Conservation (phyloP, 2,329 filamentous ascomycete genomes). For the Metarhizium album region DNA sequence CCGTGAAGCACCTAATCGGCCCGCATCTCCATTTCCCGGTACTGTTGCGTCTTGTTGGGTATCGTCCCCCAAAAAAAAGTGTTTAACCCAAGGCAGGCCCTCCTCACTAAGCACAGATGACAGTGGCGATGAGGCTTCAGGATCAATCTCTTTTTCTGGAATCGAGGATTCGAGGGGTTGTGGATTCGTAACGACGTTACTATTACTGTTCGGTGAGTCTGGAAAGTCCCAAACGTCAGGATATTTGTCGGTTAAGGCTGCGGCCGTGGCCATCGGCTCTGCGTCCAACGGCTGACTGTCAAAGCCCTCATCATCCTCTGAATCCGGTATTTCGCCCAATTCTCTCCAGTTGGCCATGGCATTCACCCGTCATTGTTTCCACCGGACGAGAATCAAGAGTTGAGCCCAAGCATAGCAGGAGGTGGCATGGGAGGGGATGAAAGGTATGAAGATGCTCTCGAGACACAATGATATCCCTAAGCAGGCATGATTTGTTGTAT, state of each 20-base stretch:
- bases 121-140: conserved; percentile 22
- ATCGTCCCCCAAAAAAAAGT: background rate
- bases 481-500: background rate
- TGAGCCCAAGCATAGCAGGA: background rate
- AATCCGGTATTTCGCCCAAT: conserved; percentile 39
- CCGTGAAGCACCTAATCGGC: background rate
- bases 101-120: conserved; percentile 22
- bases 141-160: conserved; percentile 4
- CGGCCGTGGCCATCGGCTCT: background rate
- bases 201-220: conserved; percentile 18
- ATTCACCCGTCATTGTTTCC: conserved; percentile 17
- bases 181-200: conserved; percentile 8
- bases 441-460: background rate
- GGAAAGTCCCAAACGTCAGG: conserved; percentile 27
- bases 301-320: conserved; percentile 35
- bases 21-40: background rate
- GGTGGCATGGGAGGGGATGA: background rate
- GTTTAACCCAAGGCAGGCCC: conserved; percentile 7
- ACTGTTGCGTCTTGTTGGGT: background rate
- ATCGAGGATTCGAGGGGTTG: background rate
- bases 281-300: conserved; percentile 22
- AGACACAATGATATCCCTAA: background rate
- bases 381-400: background rate
- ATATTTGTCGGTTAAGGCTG: background rate
- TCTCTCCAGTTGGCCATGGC: conserved; percentile 39